phyloP scores from a whole-genome alignment of 1,284 basidiomycete genomes.

The Pseudozyma pruni region DNA sequence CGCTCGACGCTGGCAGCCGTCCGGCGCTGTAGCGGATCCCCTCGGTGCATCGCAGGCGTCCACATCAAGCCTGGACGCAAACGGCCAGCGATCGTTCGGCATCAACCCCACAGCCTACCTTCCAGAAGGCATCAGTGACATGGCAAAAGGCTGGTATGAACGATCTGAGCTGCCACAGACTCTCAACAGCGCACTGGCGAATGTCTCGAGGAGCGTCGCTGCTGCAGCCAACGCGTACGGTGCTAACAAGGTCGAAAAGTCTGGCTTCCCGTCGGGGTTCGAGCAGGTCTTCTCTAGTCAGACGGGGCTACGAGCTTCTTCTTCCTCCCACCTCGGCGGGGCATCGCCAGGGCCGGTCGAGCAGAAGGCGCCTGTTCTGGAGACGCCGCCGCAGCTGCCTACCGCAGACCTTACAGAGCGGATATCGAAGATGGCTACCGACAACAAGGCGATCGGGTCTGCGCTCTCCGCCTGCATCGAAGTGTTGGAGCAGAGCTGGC shows the following conservation, averaged over 20 bases:
- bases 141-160: conserved; percentile 59
- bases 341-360: conserved; percentile 6
- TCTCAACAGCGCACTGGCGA: conserved; percentile 47
- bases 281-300: conserved; percentile 33
- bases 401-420: conserved; percentile 15
- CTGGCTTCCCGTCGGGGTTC: conserved; percentile 45
- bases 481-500: conserved; percentile 35
- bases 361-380: conserved; percentile 6
- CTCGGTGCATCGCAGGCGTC: conserved; percentile 12
- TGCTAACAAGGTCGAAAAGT: conserved; percentile 8
- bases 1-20: conserved; percentile 10
- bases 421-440: conserved; percentile 27
- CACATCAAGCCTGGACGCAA: conserved; percentile 1
- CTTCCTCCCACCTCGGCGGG: too few relatives aligned
- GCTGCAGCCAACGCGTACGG: conserved; percentile 36
- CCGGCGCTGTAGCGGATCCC: conserved; percentile 9
- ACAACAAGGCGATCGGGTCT: conserved; percentile 48
- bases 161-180: conserved; percentile 46
- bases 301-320: neutral
- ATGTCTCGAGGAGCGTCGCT: conserved; percentile 52
- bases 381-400: neutral
- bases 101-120: conserved; percentile 45
- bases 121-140: conserved; percentile 53
- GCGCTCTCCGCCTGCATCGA: conserved; percentile 42
- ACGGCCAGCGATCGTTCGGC: conserved; percentile 26